Evolutionary conservation across 345 rosid species (phyloP).

Genomic region (Pistacia integerrima): DNA sequence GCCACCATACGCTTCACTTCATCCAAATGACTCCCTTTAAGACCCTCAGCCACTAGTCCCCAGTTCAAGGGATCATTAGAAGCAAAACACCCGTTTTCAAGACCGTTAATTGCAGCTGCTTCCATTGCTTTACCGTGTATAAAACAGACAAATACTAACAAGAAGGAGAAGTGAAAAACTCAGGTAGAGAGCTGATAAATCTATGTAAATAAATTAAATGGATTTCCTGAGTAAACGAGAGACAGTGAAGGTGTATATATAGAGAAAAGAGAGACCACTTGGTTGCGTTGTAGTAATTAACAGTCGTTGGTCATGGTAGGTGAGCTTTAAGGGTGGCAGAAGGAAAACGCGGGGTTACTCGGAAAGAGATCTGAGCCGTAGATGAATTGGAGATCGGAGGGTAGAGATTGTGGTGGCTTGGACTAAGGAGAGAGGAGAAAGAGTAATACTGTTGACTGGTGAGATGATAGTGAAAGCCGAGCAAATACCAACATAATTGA

Average conservation of each 20-base stretch:
- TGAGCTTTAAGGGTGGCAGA: conserved; percentile 14
- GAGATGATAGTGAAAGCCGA: too few species aligned
- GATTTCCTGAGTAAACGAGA: conserved; percentile 23
- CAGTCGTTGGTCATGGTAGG: not conserved
- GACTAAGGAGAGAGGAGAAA: not conserved
- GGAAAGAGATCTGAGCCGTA: conserved; percentile 10
- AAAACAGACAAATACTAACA: too few species aligned
- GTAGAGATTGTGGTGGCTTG: not conserved
- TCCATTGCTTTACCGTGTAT: too few species aligned
- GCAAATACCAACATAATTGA: conserved; percentile 24
- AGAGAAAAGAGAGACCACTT: not conserved
- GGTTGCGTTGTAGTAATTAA: not conserved
- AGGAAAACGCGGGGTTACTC: not conserved
- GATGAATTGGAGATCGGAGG: conserved; percentile 1
- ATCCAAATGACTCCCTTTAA: conserved; percentile 80
- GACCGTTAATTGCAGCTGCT: too few species aligned
- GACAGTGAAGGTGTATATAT: conserved; percentile 12
- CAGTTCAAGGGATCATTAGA: conserved; percentile 66
- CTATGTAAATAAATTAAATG: not conserved
- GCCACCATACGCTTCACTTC: conserved; percentile 81
- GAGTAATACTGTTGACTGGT: not conserved
- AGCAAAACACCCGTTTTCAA: conserved; percentile 22
- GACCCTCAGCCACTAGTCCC: conserved; percentile 64
- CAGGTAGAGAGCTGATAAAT: not conserved
- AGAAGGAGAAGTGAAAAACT: too few species aligned